phyloP scores from a whole-genome alignment of 2,329 filamentous ascomycete species.

The Venturia oleaginea region DNA sequence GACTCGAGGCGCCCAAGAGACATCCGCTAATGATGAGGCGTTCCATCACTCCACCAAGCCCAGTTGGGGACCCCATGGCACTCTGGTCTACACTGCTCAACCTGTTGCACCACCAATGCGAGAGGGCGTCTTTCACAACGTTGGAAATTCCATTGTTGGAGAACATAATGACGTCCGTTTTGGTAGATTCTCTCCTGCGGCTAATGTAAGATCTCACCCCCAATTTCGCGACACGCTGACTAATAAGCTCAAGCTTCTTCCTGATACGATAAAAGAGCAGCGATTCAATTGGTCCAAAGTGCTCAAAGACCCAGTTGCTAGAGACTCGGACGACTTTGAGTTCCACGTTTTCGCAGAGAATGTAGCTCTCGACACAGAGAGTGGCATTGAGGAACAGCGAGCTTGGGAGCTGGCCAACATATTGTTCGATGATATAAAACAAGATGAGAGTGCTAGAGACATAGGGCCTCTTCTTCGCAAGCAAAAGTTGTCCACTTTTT shows the following conservation, averaged over 20 bases:
- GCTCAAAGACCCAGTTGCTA: conserved; percentile 49
- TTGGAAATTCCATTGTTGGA: conserved; percentile 51
- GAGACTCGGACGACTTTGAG: conserved; percentile 29
- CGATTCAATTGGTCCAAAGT: conserved; percentile 19
- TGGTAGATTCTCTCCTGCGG: conserved; percentile 48
- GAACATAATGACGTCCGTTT: conserved; percentile 56
- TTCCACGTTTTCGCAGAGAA: conserved; percentile 43
- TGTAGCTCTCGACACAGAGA: conserved; percentile 28
- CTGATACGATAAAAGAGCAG: conserved; percentile 50
- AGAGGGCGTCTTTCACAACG: conserved; percentile 44
- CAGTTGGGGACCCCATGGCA: conserved; percentile 67
- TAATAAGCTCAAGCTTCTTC: not conserved
- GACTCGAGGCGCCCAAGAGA: conserved; percentile 52
- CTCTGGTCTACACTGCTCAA: conserved; percentile 55
- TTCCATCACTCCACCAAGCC: conserved; percentile 71
- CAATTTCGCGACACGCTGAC: not conserved
- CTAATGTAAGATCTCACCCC: conserved; percentile 26
- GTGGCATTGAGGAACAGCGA: conserved; percentile 53
- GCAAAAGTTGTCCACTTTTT: conserved; percentile 60
- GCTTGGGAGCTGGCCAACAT: conserved; percentile 83
- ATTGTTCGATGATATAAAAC: conserved; percentile 63
- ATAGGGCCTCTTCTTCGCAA: conserved; percentile 36
- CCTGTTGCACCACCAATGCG: conserved; percentile 31
- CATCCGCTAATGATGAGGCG: conserved; percentile 51
- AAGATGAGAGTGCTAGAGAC: conserved; percentile 34